phyloP scores from a whole-genome alignment of 2,329 filamentous ascomycete species.

The Neonectria coccinea region DNA sequence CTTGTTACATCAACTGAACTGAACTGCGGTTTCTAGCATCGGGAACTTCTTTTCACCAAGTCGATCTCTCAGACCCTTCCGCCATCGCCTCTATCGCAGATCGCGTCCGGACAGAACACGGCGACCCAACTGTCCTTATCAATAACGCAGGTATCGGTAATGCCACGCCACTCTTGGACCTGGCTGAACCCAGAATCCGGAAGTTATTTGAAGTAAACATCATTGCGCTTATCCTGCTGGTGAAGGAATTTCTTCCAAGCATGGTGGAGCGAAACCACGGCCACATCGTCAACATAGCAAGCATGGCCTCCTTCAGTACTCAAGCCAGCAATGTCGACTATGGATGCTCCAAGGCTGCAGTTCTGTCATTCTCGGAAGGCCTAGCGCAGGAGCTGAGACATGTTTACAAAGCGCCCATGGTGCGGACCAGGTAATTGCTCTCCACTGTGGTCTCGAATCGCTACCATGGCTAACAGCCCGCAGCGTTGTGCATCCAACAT shows the following conservation, averaged over 20 bases:
- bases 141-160: constrained; percentile 15
- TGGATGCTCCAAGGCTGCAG: constrained; percentile 69
- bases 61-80: not conserved
- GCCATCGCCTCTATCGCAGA: not conserved
- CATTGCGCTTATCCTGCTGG: constrained; percentile 70
- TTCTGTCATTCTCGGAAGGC: constrained; percentile 73
- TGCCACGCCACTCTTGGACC: not conserved
- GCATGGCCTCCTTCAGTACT: constrained; percentile 67
- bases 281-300: constrained; percentile 76
- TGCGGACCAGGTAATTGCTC: constrained; percentile 63
- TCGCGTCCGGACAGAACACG: not conserved
- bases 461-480: not conserved
- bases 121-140: constrained; percentile 15
- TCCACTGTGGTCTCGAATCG: rapidly evolving
- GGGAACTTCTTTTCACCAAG: not conserved
- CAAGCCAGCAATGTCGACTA: constrained; percentile 74
- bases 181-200: constrained; percentile 1
- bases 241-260: constrained; percentile 71
- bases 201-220: constrained; percentile 69
- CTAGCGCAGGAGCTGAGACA: constrained; percentile 65
- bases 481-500: constrained; percentile 14
- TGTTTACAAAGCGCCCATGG: constrained; percentile 66
- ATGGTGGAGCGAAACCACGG: constrained; percentile 73
- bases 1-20: not conserved
- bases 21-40: not conserved